phyloP scores from a whole-genome alignment of 2,329 filamentous ascomycete genomes.

The Hypoxylon rubiginosum region DNA sequence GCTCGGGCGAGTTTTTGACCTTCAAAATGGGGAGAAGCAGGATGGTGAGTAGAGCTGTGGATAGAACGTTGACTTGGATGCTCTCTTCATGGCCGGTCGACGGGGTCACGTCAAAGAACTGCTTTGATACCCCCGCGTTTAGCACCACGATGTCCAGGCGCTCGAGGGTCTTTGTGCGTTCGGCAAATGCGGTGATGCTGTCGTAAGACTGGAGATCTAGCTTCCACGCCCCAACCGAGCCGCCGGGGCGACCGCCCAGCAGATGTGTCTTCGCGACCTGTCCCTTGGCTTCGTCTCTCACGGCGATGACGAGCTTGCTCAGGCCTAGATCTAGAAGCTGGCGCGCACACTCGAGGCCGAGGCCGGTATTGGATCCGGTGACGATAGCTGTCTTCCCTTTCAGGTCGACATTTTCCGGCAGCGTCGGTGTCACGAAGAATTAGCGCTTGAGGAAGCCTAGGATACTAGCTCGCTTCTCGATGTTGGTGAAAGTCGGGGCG shows the following conservation, averaged over 20 bases:
- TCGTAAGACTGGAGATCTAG: constrained; percentile 58
- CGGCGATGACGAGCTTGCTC: constrained; percentile 51
- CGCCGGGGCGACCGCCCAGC: neutral
- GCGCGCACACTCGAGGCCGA: constrained; percentile 53
- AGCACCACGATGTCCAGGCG: constrained; percentile 57
- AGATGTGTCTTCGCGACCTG: constrained; percentile 7
- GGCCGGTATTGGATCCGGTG: constrained; percentile 52
- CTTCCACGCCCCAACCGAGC: constrained; percentile 56
- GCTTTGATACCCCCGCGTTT: constrained; percentile 50
- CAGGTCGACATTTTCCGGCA: constrained; percentile 6
- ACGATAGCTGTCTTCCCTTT: constrained; percentile 44
- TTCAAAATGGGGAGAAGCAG: constrained; percentile 62
- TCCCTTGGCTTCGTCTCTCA: constrained; percentile 51
- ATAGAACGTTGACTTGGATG: constrained; percentile 65
- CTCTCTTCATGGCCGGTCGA: constrained; percentile 56
- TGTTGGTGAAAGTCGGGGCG: neutral
- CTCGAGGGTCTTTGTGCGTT: constrained; percentile 48
- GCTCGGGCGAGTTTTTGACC: neutral
- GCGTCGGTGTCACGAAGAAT: neutral
- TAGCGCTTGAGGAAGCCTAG: neutral
- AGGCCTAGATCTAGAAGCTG: constrained; percentile 51
- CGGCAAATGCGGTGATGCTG: constrained; percentile 56
- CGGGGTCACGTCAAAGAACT: constrained; percentile 8
- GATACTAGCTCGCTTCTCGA: neutral
- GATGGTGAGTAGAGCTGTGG: constrained; percentile 61